Conservation (phyloP, 2,329 filamentous ascomycete genomes). For the Beauveria brongniartii region DNA sequence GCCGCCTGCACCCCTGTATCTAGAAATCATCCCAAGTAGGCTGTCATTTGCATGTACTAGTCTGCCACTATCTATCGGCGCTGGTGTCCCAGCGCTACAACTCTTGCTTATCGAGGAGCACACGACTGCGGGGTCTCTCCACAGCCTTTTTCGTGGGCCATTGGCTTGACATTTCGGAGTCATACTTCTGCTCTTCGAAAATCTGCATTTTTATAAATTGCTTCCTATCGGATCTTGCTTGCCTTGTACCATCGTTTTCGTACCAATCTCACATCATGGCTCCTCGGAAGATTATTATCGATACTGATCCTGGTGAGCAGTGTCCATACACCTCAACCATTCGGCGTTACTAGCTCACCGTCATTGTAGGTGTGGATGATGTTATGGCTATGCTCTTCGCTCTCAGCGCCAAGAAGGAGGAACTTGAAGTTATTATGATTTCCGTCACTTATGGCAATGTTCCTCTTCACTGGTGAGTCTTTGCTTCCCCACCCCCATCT, state of each 20-base stretch:
- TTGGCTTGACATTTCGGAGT: not conserved
- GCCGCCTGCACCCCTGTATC: not conserved
- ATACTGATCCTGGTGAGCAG: constrained; percentile 74
- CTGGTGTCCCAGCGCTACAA: not conserved
- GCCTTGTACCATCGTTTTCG: not conserved
- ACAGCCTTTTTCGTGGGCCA: not conserved
- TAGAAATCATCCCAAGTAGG: not conserved
- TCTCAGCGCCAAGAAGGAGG: constrained; percentile 70
- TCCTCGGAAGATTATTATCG: constrained; percentile 77
- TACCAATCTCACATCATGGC: constrained; percentile 39
- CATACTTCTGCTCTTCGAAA: not conserved
- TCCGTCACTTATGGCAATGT: constrained; percentile 94
- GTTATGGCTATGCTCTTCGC: constrained; percentile 81
- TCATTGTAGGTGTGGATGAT: constrained; percentile 71
- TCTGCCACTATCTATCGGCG: not conserved
- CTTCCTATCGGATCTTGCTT: not conserved
- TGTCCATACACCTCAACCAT: not conserved
- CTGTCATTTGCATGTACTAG: not conserved
- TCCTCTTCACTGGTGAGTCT: constrained; percentile 63
- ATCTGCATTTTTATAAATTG: not conserved
- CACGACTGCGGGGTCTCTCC: constrained; percentile 8
- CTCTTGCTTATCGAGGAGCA: not conserved
- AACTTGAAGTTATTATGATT: constrained; percentile 77
- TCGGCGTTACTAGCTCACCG: not conserved
- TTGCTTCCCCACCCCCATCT: not conserved